Evolutionary conservation across 2,329 filamentous ascomycete species (phyloP).

Genomic region (Phialemonium atrogriseum): DNA sequence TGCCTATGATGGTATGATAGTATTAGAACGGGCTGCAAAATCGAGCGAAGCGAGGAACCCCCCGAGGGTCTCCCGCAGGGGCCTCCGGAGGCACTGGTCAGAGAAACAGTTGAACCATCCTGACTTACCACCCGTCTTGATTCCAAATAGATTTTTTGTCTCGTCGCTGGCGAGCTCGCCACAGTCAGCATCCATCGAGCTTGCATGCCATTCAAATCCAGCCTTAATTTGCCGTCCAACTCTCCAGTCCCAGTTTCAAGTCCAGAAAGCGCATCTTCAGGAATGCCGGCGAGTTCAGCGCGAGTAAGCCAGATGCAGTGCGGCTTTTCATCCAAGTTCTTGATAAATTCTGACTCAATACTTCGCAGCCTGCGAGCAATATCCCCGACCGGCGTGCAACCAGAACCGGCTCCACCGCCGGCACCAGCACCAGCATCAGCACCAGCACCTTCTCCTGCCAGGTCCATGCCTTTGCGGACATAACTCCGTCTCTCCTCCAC

Average conservation of each 20-base stretch:
- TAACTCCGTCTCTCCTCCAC: conserved; percentile 73
- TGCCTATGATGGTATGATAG: conserved; percentile 31
- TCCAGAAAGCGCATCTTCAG: conserved; percentile 57
- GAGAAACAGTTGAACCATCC: too few relatives aligned
- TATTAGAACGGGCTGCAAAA: conserved; percentile 6
- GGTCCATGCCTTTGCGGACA: conserved; percentile 64
- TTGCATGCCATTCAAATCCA: conserved; percentile 79
- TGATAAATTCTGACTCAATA: conserved; percentile 75
- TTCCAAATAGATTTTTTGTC: conserved; percentile 64
- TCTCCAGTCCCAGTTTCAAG: conserved; percentile 65
- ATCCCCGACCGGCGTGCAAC: neutral
- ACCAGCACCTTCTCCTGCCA: conserved; percentile 48
- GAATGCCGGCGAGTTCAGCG: conserved; percentile 67
- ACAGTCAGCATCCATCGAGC: conserved; percentile 72
- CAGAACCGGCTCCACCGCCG: too few relatives aligned
- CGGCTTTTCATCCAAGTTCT: conserved; percentile 75
- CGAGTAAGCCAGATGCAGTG: conserved; percentile 70
- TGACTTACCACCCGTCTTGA: conserved; percentile 48
- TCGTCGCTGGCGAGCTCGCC: conserved; percentile 59
- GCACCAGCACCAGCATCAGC: too few relatives aligned
- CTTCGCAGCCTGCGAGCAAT: conserved; percentile 35
- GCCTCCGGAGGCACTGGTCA: too few relatives aligned
- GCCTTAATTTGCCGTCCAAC: conserved; percentile 62
- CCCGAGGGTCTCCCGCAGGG: too few relatives aligned
- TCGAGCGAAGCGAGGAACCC: too few relatives aligned